Conservation (phyloP, 306 rosid species). For the Gleditsia sinensis region DNA sequence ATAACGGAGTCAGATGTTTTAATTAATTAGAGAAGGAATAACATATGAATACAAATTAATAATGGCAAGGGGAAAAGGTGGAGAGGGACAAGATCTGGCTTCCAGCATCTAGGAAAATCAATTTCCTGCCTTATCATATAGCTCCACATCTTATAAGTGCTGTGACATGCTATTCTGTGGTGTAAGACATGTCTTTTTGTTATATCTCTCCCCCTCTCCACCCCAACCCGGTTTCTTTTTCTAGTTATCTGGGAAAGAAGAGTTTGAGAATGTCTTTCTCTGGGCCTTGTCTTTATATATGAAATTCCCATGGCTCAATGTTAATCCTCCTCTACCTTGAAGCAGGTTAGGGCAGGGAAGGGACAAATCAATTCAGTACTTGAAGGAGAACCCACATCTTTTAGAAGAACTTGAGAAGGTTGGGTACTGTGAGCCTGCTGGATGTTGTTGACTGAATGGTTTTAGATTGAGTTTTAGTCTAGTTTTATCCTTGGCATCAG, state of each 20-base stretch:
- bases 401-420: constrained; percentile 94
- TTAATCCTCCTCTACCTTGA: constrained; percentile 17
- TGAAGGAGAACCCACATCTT: constrained; percentile 75
- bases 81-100: neutral
- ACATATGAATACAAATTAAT: neutral
- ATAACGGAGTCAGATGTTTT: neutral
- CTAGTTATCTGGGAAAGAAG: too few species aligned
- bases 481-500: neutral
- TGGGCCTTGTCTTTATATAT: neutral
- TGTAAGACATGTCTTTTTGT: neutral
- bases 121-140: neutral
- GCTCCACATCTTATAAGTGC: neutral
- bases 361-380: constrained; percentile 84
- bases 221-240: neutral
- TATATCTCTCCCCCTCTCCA: neutral
- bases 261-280: too few species aligned
- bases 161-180: neutral
- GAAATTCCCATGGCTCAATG: constrained; percentile 23
- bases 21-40: neutral
- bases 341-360: constrained; percentile 97
- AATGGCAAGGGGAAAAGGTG: neutral
- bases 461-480: neutral
- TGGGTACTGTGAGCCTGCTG: constrained; percentile 21
- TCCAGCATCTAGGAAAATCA: neutral
- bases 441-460: constrained; percentile 17